Evolutionary conservation across 495 filamentous ascomycete species (phyloP).

Genomic region (Hypoxylon fragiforme): DNA sequence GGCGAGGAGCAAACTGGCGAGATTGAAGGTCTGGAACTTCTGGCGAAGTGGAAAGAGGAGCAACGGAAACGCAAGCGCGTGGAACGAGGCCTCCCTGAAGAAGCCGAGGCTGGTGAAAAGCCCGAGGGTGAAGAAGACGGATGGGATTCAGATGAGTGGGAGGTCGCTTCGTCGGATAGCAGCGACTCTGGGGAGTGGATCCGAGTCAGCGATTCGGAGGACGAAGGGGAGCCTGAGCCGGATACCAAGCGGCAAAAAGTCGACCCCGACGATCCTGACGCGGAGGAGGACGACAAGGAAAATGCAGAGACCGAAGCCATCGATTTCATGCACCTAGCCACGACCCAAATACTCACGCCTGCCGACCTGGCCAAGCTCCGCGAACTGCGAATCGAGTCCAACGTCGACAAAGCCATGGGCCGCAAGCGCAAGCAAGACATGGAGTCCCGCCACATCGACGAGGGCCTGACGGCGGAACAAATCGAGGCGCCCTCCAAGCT

Average conservation of each 20-base stretch:
- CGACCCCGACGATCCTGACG: conserved; percentile 39
- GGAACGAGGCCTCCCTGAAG: conserved; percentile 63
- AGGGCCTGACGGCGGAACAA: conserved; percentile 80
- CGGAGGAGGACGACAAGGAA: conserved; percentile 45
- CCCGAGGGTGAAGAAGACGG: conserved; percentile 58
- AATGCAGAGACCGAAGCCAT: conserved; percentile 45
- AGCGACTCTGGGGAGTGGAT: conserved; percentile 89
- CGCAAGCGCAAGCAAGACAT: conserved; percentile 53
- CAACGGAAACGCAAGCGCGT: conserved; percentile 71
- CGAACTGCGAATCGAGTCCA: conserved; percentile 76
- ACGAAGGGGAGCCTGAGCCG: conserved; percentile 64
- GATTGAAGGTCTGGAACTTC: conserved; percentile 90
- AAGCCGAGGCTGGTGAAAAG: conserved; percentile 40
- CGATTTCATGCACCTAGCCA: conserved; percentile 70
- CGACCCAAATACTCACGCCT: conserved; percentile 84
- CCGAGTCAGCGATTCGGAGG: conserved; percentile 83
- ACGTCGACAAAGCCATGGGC: conserved; percentile 65
- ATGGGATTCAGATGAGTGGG: conserved; percentile 80
- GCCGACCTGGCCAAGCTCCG: conserved; percentile 90
- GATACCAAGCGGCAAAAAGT: conserved; percentile 63
- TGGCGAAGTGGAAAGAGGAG: conserved; percentile 93
- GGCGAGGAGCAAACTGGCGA: conserved; percentile 77
- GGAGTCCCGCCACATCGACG: conserved; percentile 69
- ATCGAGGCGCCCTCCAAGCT: conserved; percentile 77
- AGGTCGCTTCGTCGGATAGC: conserved; percentile 76